Evolutionary conservation across 2,329 filamentous ascomycete genomes (phyloP).

Genomic region (Fusarium sp.): DNA sequence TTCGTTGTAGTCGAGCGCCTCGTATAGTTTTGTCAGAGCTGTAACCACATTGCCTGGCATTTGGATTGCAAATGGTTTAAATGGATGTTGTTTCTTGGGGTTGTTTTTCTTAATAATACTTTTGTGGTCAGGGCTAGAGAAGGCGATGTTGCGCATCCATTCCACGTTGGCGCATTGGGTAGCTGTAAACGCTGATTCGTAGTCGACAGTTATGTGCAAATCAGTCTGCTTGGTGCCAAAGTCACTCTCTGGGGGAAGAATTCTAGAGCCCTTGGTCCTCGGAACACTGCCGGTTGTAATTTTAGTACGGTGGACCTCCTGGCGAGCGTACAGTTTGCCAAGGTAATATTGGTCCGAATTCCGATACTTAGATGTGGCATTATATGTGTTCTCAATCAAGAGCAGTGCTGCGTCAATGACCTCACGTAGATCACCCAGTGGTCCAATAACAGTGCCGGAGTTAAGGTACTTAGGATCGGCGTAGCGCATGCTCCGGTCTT

Average conservation of each 20-base stretch:
- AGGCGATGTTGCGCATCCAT: not conserved
- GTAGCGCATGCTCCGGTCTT: conserved; percentile 49
- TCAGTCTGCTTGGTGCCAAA: conserved; percentile 28
- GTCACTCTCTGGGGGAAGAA: not conserved
- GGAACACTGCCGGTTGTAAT: conserved; percentile 21
- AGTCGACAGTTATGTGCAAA: conserved; percentile 56
- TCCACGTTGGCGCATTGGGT: conserved; percentile 3
- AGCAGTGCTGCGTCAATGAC: conserved; percentile 46
- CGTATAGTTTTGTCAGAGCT: conserved; percentile 49
- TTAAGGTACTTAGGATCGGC: conserved; percentile 57
- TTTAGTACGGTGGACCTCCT: conserved; percentile 55
- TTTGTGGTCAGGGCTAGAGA: conserved; percentile 24
- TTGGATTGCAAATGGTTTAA: conserved; percentile 48
- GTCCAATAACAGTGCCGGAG: conserved; percentile 59
- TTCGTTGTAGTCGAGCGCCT: conserved; percentile 47
- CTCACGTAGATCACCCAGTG: conserved; percentile 48
- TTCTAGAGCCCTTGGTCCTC: no score
- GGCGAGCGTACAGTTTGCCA: conserved; percentile 56
- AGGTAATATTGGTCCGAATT: conserved; percentile 60
- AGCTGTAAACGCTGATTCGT: conserved; percentile 52
- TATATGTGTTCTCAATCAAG: conserved; percentile 51
- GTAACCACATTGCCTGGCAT: conserved; percentile 50
- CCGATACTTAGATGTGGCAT: conserved; percentile 45
- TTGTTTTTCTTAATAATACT: conserved; percentile 40
- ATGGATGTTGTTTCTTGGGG: conserved; percentile 42